Percentiles rank a stretch among this genome's conserved stretches.
These are phyloP conservation scores for Juncus effusus DNA, from an alignment of 176 grass and related monocot species.

Conservation along the genomic window DNA sequence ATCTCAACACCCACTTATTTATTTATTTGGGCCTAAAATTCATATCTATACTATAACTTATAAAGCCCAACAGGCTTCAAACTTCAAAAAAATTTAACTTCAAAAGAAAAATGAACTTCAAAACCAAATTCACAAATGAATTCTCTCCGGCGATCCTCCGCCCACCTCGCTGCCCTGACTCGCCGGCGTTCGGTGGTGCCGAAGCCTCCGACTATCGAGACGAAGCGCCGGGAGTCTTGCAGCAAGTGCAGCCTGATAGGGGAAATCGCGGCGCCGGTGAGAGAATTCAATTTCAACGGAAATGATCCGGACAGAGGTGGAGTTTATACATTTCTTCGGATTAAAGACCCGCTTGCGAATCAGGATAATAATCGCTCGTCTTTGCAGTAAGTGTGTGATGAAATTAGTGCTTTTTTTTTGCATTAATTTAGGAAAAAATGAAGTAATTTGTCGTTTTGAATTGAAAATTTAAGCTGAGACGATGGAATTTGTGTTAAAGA, in stretches of 20 bases:
- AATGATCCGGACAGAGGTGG: no score
- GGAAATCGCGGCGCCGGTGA: conserved; percentile 2
- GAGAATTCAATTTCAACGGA: neutral
- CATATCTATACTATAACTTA: no score
- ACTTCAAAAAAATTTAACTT: no score
- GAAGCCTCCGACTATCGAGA: neutral
- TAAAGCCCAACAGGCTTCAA: no score
- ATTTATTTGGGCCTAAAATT: no score
- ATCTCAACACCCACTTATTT: no score
- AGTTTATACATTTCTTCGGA: conserved; percentile 16
- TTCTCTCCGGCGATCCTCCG: conserved; percentile 12
- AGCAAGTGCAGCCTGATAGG: conserved; percentile 26
- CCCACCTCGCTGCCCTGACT: neutral
- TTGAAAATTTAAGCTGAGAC: no score
- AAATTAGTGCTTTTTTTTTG: neutral
- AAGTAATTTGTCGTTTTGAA: no score
- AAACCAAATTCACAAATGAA: no score
- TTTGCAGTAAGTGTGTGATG: neutral
- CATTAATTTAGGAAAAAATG: neutral
- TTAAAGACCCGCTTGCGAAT: neutral
- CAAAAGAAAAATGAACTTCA: no score
- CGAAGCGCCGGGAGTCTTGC: neutral
- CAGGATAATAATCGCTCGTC: neutral
- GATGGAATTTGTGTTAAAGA: no score
- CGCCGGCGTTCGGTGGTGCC: neutral